These are phyloP conservation scores for Eragrostis tef DNA, from an alignment of 202 grass and related monocot species.

Conservation along the genomic window DNA sequence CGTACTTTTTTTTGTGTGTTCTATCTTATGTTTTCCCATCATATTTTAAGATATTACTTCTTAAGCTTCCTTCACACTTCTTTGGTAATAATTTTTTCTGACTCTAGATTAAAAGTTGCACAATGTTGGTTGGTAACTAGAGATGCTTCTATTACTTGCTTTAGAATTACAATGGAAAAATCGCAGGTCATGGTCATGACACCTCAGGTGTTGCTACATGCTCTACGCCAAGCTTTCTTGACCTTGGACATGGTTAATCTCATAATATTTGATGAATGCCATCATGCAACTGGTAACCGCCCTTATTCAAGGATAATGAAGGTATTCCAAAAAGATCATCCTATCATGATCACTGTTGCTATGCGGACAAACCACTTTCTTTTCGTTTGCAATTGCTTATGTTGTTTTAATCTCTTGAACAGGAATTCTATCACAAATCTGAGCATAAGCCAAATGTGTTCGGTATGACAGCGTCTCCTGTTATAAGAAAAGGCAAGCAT, in stretches of 20 bases:
- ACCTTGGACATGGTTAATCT: constrained; percentile 64
- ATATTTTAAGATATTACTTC: constrained; percentile 22
- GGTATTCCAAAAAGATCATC: constrained; percentile 55
- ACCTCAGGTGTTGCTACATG: constrained; percentile 81
- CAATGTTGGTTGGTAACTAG: neutral
- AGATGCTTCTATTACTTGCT: constrained; percentile 30
- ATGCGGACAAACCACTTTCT: constrained; percentile 22
- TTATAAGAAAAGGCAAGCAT: constrained; percentile 78
- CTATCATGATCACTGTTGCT: constrained; percentile 35
- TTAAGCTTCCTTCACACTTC: constrained; percentile 14
- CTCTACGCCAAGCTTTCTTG: constrained; percentile 79
- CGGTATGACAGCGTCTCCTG: constrained; percentile 85
- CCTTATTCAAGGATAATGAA: constrained; percentile 90
- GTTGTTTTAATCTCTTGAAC: constrained; percentile 29
- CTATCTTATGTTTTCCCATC: neutral
- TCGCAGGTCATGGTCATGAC: constrained; percentile 94
- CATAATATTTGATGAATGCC: constrained; percentile 92
- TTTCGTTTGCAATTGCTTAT: constrained; percentile 39
- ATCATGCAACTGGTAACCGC: constrained; percentile 81
- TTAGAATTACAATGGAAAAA: constrained; percentile 43
- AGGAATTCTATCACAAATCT: constrained; percentile 89
- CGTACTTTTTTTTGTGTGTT: neutral
- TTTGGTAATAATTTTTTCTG: neutral
- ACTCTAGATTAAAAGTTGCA: constrained; percentile 21
- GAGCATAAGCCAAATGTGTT: constrained; percentile 69